A percentile compares a stretch with the other conserved stretches of the same genome.
Evolutionary conservation across 2,329 filamentous ascomycete genomes (phyloP).

Genomic region (Arthrinium phaeospermum): DNA sequence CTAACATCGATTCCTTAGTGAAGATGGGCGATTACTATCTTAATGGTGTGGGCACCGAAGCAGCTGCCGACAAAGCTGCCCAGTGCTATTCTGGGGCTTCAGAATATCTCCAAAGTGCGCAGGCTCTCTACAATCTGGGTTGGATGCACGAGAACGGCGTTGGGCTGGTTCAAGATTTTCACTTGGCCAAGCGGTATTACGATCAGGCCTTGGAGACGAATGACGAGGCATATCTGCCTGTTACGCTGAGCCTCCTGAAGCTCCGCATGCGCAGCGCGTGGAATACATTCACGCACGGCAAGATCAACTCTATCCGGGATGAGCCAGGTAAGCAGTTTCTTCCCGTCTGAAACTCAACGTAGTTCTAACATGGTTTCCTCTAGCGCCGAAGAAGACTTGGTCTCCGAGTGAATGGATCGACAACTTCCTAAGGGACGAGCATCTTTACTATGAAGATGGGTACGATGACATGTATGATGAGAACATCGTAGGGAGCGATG

Average conservation of each 20-base stretch:
- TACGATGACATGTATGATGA: constrained; percentile 64
- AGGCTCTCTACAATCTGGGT: constrained; percentile 94
- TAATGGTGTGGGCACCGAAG: constrained; percentile 73
- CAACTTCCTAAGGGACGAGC: constrained; percentile 79
- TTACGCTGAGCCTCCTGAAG: constrained; percentile 86
- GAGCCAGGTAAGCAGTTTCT: constrained; percentile 72
- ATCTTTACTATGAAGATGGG: constrained; percentile 64
- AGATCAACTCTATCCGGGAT: constrained; percentile 88
- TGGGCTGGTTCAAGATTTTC: constrained; percentile 91
- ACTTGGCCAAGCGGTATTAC: constrained; percentile 95
- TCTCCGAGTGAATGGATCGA: constrained; percentile 85
- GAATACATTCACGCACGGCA: constrained; percentile 92
- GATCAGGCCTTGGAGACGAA: constrained; percentile 92
- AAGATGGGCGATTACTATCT: constrained; percentile 99
- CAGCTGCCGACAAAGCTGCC: constrained; percentile 83
- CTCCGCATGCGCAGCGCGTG: constrained; percentile 86
- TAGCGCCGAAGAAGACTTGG: constrained; percentile 74
- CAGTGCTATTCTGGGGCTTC: constrained; percentile 92
- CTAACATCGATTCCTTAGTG: constrained; percentile 90
- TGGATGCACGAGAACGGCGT: constrained; percentile 99
- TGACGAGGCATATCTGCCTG: constrained; percentile 90
- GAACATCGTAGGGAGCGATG: constrained; percentile 60
- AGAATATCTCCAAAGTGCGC: constrained; percentile 88
- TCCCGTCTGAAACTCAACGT: not conserved
- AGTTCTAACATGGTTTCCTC: not conserved